Evolutionary conservation across 2,329 filamentous ascomycete species (phyloP).

Genomic region (Exophiala viscosa): DNA sequence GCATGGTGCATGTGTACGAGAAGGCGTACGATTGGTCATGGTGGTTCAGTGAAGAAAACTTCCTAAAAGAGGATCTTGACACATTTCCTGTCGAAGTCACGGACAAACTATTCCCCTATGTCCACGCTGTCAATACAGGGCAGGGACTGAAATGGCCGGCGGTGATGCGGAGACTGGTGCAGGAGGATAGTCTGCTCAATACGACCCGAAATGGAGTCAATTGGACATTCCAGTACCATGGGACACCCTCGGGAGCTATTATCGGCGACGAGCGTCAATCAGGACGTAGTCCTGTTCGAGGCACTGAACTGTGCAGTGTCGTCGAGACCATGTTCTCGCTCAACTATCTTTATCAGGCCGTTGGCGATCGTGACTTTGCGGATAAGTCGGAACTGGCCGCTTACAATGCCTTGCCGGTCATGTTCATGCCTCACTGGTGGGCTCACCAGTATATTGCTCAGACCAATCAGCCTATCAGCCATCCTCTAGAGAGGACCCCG

Average conservation of each 20-base stretch:
- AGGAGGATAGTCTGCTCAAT: conserved; percentile 41
- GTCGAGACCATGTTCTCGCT: conserved; percentile 53
- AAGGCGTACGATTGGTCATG: conserved; percentile 40
- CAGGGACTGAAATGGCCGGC: conserved; percentile 48
- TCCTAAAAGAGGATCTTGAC: conserved; percentile 37
- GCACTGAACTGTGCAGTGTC: conserved; percentile 51
- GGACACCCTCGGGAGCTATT: conserved; percentile 46
- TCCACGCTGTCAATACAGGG: conserved; percentile 49
- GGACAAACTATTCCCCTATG: conserved; percentile 36
- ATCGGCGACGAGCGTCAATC: conserved; percentile 50
- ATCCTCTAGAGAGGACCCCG: conserved; percentile 40
- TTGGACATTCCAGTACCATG: conserved; percentile 49
- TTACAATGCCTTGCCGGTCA: conserved; percentile 55
- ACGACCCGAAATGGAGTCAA: conserved; percentile 44
- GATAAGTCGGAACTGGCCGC: conserved; percentile 52
- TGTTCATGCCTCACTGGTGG: conserved; percentile 54
- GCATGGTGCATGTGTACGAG: conserved; percentile 43
- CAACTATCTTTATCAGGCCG: conserved; percentile 48
- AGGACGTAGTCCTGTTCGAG: conserved; percentile 42
- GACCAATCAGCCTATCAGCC: conserved; percentile 52
- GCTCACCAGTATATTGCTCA: conserved; percentile 54
- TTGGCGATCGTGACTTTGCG: conserved; percentile 48
- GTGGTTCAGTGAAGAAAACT: conserved; percentile 39
- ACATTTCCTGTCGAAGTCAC: conserved; percentile 33
- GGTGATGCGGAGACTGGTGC: conserved; percentile 45